Conservation (phyloP, 202 grass and related monocot species). For the Brachypodium distachyon region DNA sequence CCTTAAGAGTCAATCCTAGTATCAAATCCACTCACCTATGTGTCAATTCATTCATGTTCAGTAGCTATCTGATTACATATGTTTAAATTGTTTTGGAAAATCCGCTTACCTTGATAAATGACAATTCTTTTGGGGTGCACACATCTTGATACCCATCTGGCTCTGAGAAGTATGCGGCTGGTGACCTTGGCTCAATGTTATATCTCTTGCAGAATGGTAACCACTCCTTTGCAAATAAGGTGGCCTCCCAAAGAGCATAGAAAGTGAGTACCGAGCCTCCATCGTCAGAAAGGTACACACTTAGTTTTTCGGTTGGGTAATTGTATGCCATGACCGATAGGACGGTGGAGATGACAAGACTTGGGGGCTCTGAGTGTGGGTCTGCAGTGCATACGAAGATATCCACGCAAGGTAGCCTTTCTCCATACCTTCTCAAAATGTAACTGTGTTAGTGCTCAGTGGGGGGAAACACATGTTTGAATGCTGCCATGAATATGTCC, state of each 20-base stretch:
- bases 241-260: conserved; percentile 4
- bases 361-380: background rate
- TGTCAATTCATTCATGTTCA: background rate
- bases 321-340: conserved; percentile 9
- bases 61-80: background rate
- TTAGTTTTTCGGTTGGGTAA: background rate
- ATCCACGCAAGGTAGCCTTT: conserved; percentile 1
- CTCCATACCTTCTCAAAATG: background rate
- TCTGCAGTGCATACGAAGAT: background rate
- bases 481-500: background rate
- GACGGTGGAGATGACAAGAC: background rate
- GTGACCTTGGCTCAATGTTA: conserved; percentile 6
- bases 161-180: background rate
- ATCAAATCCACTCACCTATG: background rate
- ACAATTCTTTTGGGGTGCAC: background rate
- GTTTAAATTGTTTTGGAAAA: background rate
- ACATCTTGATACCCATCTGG: background rate
- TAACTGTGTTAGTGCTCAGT: background rate
- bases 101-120: background rate
- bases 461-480: background rate
- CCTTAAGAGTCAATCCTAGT: background rate
- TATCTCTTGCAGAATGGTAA: conserved; percentile 13
- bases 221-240: conserved; percentile 8
- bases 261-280: conserved; percentile 3
- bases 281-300: background rate